Conservation (phyloP, 2,329 filamentous ascomycete species). For the Colletotrichum sansevieriae region DNA sequence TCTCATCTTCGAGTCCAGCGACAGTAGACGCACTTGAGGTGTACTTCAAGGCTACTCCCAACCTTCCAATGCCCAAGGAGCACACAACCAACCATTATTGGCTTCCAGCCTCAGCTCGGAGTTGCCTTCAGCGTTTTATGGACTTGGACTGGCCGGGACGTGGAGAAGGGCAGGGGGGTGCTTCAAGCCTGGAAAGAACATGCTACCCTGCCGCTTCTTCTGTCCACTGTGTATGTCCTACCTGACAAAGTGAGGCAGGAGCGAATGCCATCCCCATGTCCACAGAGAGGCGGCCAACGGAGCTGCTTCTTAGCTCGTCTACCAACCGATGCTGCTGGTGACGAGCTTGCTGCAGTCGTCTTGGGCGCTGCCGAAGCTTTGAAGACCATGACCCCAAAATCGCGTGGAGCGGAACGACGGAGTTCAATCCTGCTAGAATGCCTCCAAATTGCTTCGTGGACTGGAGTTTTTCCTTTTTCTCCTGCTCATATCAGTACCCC, state of each 20-base stretch:
- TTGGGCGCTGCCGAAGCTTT: constrained; percentile 4
- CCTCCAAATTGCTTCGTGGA: constrained; percentile 22
- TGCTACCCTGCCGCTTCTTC: background rate
- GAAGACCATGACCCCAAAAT: constrained; percentile 10
- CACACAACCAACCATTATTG: constrained; percentile 15
- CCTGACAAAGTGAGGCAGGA: constrained; percentile 14
- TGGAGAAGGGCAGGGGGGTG: background rate
- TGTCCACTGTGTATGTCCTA: background rate
- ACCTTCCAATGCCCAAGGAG: constrained; percentile 10
- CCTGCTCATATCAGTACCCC: constrained; percentile 10
- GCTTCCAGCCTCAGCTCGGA: background rate
- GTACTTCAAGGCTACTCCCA: constrained; percentile 10
- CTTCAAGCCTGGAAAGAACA: constrained; percentile 18
- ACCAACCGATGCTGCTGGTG: background rate
- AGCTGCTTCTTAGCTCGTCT: constrained; percentile 18
- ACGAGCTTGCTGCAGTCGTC: background rate
- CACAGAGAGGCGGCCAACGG: constrained; percentile 13
- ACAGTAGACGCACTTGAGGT: constrained; percentile 6
- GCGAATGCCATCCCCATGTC: background rate
- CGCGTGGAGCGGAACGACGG: constrained; percentile 11
- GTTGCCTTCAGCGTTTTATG: constrained; percentile 1
- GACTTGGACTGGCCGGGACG: constrained; percentile 17
- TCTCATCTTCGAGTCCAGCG: constrained; percentile 14
- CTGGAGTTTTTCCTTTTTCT: constrained; percentile 22
- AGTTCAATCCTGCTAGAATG: constrained; percentile 5